A percentile compares a stretch with the other conserved stretches of the same genome.
Conservation (phyloP, 1,284 basidiomycete species). For the Trichosporon asahii region DNA sequence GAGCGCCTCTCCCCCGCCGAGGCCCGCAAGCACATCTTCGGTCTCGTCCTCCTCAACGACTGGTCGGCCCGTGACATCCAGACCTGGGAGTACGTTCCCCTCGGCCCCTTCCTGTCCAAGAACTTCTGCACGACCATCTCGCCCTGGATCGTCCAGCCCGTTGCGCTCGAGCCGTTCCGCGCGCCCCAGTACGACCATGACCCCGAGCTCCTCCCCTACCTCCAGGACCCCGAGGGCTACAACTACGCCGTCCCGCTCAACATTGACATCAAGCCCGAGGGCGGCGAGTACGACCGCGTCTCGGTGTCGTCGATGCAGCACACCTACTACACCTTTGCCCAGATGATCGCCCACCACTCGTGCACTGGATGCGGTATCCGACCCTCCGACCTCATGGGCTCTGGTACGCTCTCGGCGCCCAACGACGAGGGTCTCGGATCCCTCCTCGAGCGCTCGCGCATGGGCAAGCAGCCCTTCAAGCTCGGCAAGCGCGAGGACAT, state of each 20-base stretch:
- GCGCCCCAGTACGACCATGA: constrained; percentile 24
- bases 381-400: constrained; percentile 34
- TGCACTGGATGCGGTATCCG: constrained; percentile 27
- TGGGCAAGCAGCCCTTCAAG: constrained; percentile 20
- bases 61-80: constrained; percentile 34
- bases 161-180: constrained; percentile 30
- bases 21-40: constrained; percentile 28
- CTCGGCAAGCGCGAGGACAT: constrained; percentile 25
- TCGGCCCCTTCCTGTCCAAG: constrained; percentile 32
- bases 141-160: constrained; percentile 30
- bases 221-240: constrained; percentile 22
- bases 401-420: constrained; percentile 32
- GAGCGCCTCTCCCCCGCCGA: constrained; percentile 24
- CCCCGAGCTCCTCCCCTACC: constrained; percentile 25
- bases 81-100: constrained; percentile 28
- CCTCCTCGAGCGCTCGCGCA: constrained; percentile 25
- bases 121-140: constrained; percentile 36
- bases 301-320: constrained; percentile 16
- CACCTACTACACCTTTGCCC: constrained; percentile 26
- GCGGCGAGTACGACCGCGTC: constrained; percentile 15
- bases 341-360: constrained; percentile 37
- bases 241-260: constrained; percentile 21
- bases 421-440: constrained; percentile 24
- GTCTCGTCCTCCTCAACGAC: constrained; percentile 32
- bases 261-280: constrained; percentile 20